A percentile compares a stretch with the other conserved stretches of the same genome.
Evolutionary conservation across 202 grass and related monocot genomes (phyloP).

Genomic region (Hordeum pubiflorum): DNA sequence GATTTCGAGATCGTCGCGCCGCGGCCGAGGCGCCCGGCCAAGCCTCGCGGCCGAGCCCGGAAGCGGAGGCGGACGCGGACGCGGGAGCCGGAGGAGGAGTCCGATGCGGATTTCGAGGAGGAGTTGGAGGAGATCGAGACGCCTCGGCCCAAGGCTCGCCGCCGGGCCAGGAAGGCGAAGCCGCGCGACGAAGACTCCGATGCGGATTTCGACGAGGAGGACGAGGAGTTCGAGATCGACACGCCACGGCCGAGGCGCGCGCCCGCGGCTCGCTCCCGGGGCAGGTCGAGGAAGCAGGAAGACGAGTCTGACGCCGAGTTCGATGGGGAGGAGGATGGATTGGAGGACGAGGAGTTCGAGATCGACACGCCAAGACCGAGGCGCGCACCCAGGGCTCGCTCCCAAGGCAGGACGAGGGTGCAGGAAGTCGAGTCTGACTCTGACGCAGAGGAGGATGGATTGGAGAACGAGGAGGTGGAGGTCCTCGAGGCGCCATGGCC

Average conservation of each 20-base stretch:
- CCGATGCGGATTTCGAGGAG: not conserved
- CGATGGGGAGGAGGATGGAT: not conserved
- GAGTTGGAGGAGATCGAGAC: not conserved
- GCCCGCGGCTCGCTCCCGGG: not conserved
- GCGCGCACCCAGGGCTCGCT: not conserved
- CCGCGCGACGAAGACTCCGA: not conserved
- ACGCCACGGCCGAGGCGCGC: not conserved
- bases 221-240: slow-evolving; percentile 12
- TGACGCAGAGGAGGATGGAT: not conserved
- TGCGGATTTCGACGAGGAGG: not conserved
- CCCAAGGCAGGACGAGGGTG: not conserved
- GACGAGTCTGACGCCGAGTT: not conserved
- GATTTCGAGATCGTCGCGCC: not conserved
- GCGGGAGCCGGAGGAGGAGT: not conserved
- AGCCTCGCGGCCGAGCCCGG: not conserved
- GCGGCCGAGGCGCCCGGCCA: not conserved
- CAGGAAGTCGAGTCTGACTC: not conserved
- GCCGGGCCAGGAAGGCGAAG: not conserved
- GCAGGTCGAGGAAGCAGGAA: not conserved
- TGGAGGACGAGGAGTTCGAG: not conserved
- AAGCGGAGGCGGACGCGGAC: not conserved
- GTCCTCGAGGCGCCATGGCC: not conserved
- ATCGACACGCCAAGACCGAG: not conserved
- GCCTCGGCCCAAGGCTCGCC: not conserved
- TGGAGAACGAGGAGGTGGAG: not conserved